Conservation (phyloP, 257 asterid species). For the Mentha longifolia region DNA sequence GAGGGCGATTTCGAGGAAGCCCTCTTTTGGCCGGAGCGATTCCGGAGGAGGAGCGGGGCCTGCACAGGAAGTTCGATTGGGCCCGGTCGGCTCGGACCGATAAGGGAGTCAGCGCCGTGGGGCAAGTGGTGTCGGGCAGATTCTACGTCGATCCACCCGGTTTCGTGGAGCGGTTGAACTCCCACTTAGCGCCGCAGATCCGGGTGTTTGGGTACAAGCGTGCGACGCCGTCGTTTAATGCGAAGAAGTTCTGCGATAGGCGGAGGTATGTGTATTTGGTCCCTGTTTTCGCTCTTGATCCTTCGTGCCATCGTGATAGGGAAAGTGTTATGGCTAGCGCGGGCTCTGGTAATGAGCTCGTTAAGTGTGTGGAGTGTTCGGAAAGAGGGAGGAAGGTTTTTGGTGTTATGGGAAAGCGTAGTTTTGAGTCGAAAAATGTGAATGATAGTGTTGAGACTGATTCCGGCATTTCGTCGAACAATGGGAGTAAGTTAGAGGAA, state of each 20-base stretch:
- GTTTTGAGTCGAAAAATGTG: slow-evolving; percentile 36
- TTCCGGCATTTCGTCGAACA: slow-evolving; percentile 46
- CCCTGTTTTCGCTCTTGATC: slow-evolving; percentile 92
- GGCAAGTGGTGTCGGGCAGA: slow-evolving; percentile 93
- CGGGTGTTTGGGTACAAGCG: slow-evolving; percentile 83
- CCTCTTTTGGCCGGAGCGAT: slow-evolving; percentile 75
- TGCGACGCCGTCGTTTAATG: slow-evolving; percentile 68
- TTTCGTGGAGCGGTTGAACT: slow-evolving; percentile 72
- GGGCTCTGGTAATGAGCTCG: slow-evolving; percentile 77
- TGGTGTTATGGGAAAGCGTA: slow-evolving; percentile 75
- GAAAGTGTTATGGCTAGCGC: slow-evolving; percentile 86
- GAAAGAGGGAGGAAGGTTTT: slow-evolving; percentile 86
- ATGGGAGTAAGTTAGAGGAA: slow-evolving; percentile 30
- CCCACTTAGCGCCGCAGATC: slow-evolving; percentile 67
- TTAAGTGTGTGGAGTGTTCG: slow-evolving; percentile 83
- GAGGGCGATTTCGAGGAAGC: slow-evolving; percentile 98
- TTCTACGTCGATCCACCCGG: slow-evolving; percentile 92
- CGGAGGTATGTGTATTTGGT: slow-evolving; percentile 88
- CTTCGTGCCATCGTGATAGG: slow-evolving; percentile 78
- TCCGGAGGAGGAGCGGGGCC: slow-evolving; percentile 78
- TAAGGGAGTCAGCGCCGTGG: slow-evolving; percentile 98
- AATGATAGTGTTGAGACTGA: slow-evolving; percentile 31
- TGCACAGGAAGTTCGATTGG: slow-evolving; percentile 68
- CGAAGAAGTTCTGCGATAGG: slow-evolving; percentile 93
- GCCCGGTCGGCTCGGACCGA: slow-evolving; percentile 94